Base-by-base conservation (phyloP, 2,329 filamentous ascomycete genomes). In the Fusarium sp. region DNA sequence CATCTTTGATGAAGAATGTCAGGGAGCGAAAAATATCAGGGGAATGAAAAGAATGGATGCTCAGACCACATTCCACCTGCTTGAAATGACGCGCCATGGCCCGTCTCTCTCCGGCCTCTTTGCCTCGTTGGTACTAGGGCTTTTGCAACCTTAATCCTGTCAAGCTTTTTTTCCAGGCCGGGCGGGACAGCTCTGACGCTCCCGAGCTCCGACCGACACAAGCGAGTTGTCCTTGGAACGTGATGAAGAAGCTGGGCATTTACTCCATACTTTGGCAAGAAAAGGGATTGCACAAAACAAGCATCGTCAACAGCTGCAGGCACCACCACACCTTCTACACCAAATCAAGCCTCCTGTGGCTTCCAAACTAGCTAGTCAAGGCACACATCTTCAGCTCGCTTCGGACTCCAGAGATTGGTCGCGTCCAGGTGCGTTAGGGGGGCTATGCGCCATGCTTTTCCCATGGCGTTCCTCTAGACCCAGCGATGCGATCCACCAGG, bases 131-230 rank as follows among this genome's bases (percentile, higher is more conserved):
- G 35, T 35, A 38, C 56, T 58, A 58, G 56, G 35, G 31, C 56
- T 38, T 18, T 38, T 58, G 34, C 35, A 58, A 58, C 56, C 56
- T 58, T 58, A 58, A 58, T 37, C 31, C 29, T 38, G 37, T 58
- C 56, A 58, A 58, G 56, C 56, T 58, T 58, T 58, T 58, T 58
- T 58, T 4, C 29, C 54, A 18, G 42, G 22, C 22, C 42, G 27
- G 24, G 31, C 27, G 27, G 27, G 29, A 24, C 27, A 31, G 18
- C 47, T 52, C 47, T 52, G 47, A 52, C 47, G 47, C 47, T 52
- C 47, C 47, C 47, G 47, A 31, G 56, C 56, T 37, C 54, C 54
- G 54, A 37, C 35, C 34, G 31, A 31, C 50, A 27, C 50, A 54
- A n/a, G 50, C 50, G 50, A 54, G 50, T 52, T n/a, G 24, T 52